These are phyloP conservation scores for Pseudocercospora fijiensis DNA, from an alignment of 2,329 filamentous ascomycete species.

Conservation along the genomic window DNA sequence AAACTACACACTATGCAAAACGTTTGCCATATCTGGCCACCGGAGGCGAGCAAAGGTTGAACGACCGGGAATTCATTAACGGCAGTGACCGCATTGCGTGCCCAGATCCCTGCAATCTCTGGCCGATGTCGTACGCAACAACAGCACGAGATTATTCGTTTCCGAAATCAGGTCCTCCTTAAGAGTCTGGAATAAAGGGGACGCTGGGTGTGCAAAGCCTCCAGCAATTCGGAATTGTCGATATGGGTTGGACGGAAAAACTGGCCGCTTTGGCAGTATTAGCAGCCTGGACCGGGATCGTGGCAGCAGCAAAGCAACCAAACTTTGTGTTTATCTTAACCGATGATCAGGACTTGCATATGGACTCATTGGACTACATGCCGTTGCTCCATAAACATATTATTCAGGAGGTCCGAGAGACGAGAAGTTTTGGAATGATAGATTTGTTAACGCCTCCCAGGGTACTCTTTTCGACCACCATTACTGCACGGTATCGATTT, in stretches of 20 bases:
- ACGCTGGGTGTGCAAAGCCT: neutral
- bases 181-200: neutral
- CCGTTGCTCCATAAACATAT: slow-evolving; percentile 56
- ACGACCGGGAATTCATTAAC: neutral
- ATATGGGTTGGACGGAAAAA: neutral
- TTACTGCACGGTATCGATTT: slow-evolving; percentile 65
- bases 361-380: slow-evolving; percentile 62
- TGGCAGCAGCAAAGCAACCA: slow-evolving; percentile 25
- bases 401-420: slow-evolving; percentile 12
- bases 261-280: slow-evolving; percentile 11
- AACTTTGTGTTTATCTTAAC: slow-evolving; percentile 68
- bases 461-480: slow-evolving; percentile 59
- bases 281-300: neutral
- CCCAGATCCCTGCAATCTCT: neutral
- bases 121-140: neutral
- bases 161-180: neutral
- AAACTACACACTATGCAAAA: neutral
- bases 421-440: neutral
- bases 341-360: slow-evolving; percentile 64
- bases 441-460: neutral
- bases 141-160: neutral
- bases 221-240: neutral
- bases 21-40: neutral
- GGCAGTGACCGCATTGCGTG: neutral
- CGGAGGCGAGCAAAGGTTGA: neutral